Conservation (phyloP, 2,329 filamentous ascomycete genomes). For the Fusarium phyllophilum region DNA sequence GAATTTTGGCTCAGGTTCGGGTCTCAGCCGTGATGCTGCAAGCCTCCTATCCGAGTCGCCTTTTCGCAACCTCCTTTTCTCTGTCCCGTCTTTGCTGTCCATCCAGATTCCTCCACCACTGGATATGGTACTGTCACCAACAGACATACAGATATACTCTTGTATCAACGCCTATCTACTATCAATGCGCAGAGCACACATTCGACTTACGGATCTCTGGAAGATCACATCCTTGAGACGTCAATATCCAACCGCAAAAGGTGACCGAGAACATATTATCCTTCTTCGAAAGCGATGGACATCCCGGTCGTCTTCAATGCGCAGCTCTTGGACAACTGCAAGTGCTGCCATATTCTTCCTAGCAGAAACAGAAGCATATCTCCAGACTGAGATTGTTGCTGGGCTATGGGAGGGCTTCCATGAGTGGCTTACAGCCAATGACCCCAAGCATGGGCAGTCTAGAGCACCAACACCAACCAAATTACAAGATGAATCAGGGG, state of each 20-base stretch:
- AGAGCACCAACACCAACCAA: constrained; percentile 40
- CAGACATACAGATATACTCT: constrained; percentile 83
- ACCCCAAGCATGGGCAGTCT: constrained; percentile 42
- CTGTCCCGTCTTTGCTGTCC: constrained; percentile 74
- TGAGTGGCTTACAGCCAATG: constrained; percentile 71
- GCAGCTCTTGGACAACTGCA: constrained; percentile 89
- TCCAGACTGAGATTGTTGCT: constrained; percentile 88
- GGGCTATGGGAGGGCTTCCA: constrained; percentile 84
- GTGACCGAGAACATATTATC: constrained; percentile 68
- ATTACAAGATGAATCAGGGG: constrained; percentile 10
- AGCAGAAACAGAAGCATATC: constrained; percentile 85
- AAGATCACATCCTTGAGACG: constrained; percentile 82
- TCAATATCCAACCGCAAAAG: constrained; percentile 76
- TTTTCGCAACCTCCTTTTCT: constrained; percentile 86
- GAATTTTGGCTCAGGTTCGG: constrained; percentile 51
- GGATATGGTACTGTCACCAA: constrained; percentile 83
- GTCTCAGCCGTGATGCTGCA: constrained; percentile 46
- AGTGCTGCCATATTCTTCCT: constrained; percentile 90
- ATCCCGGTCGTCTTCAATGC: constrained; percentile 72
- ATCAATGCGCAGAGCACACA: constrained; percentile 84
- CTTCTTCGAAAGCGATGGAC: constrained; percentile 73
- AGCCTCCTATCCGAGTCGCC: constrained; percentile 60
- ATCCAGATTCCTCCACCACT: constrained; percentile 81
- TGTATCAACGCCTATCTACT: constrained; percentile 89
- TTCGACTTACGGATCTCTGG: constrained; percentile 87